Evolutionary conservation across 1,284 basidiomycete genomes (phyloP), one percentile per base, ranked within the genome.

Genomic region (Ceratobasidium sp.): DNA sequence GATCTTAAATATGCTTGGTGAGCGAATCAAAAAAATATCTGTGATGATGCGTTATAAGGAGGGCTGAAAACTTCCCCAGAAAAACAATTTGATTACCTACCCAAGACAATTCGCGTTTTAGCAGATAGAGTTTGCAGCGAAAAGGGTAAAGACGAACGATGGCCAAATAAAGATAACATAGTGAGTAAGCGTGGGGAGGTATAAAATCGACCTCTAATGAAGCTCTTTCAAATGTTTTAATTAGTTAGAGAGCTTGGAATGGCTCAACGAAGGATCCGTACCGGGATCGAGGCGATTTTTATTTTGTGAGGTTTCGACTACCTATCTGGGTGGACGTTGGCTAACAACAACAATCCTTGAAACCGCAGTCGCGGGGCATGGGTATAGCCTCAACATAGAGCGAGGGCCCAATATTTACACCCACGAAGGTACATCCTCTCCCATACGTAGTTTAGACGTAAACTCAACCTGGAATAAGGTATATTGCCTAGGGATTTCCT

Each of bases 121-220:
- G 65, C 65, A 4, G 65, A 67, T 33, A 31, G 15, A 41, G 50
- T 67, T 19, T 31, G 54, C 27, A 17, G 1, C 17, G 8, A 27
- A 9, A 9, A 45, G 14, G 22, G 9, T 9, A 67, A 67, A 56
- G 65, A 67, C 27, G 17, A 36, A 1, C 27, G 65, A 22, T 67
- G 65, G 65, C 65, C 65, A 45, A 67, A 56, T 36, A 67, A 67
- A 56, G 65, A 54, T 5, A 67, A 67, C 44, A 67, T 67, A 27
- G 65, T 67, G 29, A 36, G 65, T 41, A 41, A 5, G 3, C 19
- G 11, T 5, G 36, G 4, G 11, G 36, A 41, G 36, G 36, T 41
- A 11, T 41, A 11, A 4, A 11, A 41, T 4, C 11, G 36, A 11
- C 5, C 31, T 9, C 9, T 22, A 29, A 9, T 56, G 19, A 27